Base-by-base conservation (phyloP, 306 rosid genomes). In the Cucurbita maxima region DNA sequence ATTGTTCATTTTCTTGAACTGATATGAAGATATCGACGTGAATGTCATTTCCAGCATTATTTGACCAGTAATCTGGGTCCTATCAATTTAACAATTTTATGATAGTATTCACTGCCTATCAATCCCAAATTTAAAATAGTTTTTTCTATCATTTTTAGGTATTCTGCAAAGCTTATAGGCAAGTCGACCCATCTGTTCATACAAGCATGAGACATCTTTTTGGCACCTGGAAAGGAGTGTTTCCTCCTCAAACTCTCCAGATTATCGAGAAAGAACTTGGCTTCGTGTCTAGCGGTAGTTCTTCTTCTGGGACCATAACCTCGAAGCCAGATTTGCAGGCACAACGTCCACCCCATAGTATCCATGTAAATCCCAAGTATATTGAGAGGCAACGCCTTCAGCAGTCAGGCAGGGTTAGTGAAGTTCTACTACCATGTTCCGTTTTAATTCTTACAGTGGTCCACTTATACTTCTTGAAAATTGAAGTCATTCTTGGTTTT, bases 201-300 rank as follows among this genome's bases (percentile, higher is more conserved):
- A 12, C 76, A 64, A 92, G 96, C 68, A 87, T 92, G 98, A 83
- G 88, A 38, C 98, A 92, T 85, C 96, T 92, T 75, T 92, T 92
- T 86, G 98, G 98, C 78, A 92, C 98, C 43, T 92, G 98, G 98
- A 90, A 81, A 79, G 96, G 96, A 61, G 96, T 90, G 70, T 90
- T 92, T 79, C 96, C 98, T 80, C 84, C 76, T 76, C 98, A 84
- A 79, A 45, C 96, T 73, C 92, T 92, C 73, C 91, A 83, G 79
- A 62, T 64, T 72, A 92, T 92, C 22, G 98, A 90, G 83, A 88
- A 85, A 80, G 98, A 90, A 84, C 87, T 92, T 56, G 88, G 91
- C 71, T 90, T 92, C 72, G 58, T 79, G 71, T 71, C 89, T 9
- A 62, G 84, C 0, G 81, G 83, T 80, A 89, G 89, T 55, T 81